Percentiles rank a stretch among this genome's conserved stretches.
Evolutionary conservation across 2,329 filamentous ascomycete species (phyloP).

Genomic region (Trichoderma pleuroti): DNA sequence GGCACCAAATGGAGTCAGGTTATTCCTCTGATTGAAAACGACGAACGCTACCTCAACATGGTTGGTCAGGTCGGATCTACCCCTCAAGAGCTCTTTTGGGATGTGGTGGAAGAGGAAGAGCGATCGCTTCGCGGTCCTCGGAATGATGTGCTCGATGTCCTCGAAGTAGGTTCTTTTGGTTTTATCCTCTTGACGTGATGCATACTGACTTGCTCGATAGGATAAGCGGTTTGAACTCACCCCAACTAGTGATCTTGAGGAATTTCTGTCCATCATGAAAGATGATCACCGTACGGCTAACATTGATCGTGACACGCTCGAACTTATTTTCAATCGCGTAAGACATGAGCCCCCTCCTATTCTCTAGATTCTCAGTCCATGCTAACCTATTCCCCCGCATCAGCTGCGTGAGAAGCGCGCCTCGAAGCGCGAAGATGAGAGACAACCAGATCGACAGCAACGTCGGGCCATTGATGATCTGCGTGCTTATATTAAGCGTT

Average conservation of each 20-base stretch:
- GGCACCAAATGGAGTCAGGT: conserved; percentile 87
- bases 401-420: conserved; percentile 81
- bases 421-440: conserved; percentile 80
- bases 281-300: conserved; percentile 84
- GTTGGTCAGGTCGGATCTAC: conserved; percentile 80
- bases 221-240: conserved; percentile 91
- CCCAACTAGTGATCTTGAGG: conserved; percentile 79
- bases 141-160: conserved; percentile 81
- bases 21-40: conserved; percentile 68
- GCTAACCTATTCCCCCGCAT: conserved; percentile 14
- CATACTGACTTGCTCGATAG: conserved; percentile 42
- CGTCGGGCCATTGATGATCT: conserved; percentile 80
- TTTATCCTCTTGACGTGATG: neutral
- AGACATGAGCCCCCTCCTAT: conserved; percentile 24
- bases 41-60: conserved; percentile 79
- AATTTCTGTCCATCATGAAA: conserved; percentile 78
- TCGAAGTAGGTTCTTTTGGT: conserved; percentile 65
- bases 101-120: conserved; percentile 90
- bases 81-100: conserved; percentile 92
- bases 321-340: conserved; percentile 79
- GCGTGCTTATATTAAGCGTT: conserved; percentile 79
- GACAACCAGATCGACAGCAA: conserved; percentile 78
- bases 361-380: neutral
- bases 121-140: conserved; percentile 74
- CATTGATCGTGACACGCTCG: conserved; percentile 75